Evolutionary conservation across 202 grass and related monocot genomes (phyloP), one percentile per base, ranked within the genome.

Genomic region (Zizania palustris): DNA sequence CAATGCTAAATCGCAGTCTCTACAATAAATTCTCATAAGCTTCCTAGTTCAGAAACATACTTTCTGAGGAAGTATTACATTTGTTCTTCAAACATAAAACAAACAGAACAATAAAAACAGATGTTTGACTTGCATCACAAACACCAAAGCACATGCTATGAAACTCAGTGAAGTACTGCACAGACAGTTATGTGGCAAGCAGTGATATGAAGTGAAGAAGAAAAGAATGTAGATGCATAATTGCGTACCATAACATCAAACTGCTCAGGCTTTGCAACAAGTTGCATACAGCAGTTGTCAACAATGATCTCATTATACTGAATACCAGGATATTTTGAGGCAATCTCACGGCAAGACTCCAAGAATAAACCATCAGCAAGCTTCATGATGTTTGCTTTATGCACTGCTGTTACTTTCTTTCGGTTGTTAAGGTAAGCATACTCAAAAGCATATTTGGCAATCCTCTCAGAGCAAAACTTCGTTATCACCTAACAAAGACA

Each of bases 181-280:
- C 36, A 59, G 9, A 66, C 51, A 6, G 16, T 11, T 9, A 9
- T 28, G 18, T 49, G 60, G n/a, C 51, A 60, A 11, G 49, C 19
- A 55, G 51, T n/a, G 33, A 28, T 60, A 75, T 18, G 18, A 57
- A 22, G 51, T 68, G 62, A 12, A 74, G 28, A 28, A 28, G 28
- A 28, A 28, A 28, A 28, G 28, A 28, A 28, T 28, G 28, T 43
- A 75, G 71, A 83, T 78, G 45, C 85, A 69, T 76, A n/a, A n/a
- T n/a, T n/a, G n/a, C n/a, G n/a, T n/a, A 96, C 86, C 92, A 96
- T 96, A 60, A 96, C 92, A 87, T 96, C 92, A 83, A 96, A 96
- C 65, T 96, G 89, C 54, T 96, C 92, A 55, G 92, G 92, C 78
- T 80, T 96, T 65, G 88, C 78, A 82, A 96, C 92, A 85, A 96